Evolutionary conservation across 2,329 filamentous ascomycete genomes (phyloP), one percentile per base, ranked within the genome.

Genomic region (Sodiomyces alkalinus): DNA sequence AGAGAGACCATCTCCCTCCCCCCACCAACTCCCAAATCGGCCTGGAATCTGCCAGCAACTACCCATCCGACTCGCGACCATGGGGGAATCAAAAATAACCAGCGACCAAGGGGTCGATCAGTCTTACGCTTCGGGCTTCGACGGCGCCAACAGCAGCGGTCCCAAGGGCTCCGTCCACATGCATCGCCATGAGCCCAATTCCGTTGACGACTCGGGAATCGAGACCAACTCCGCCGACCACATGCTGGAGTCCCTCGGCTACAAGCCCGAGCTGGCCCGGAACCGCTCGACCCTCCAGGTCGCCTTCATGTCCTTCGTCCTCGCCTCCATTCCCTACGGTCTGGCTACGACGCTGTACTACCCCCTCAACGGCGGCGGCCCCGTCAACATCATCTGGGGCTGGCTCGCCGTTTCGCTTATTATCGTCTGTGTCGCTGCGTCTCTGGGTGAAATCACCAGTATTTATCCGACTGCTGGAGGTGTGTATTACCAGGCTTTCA

Each of bases 401-500:
- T 80, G 76, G 73, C 52, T 79, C 18, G 54, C 56, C 22, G 73
- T 81, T 19, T 78, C 72, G n/a, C 38, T 66, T 33, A 77, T 81
- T 48, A 76, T 80, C 41, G 50, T 79, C 40, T 79, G 74, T 47
- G 74, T 83, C 18, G 77, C 78, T 17, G 57, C 67, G 3, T 80
- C 74, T 13, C 62, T 82, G 17, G 74, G 73, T 38, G 78, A 83
- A 53, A 79, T 83, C 44, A 80, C 76, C 33, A 77, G 71, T 40
- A 72, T 80, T 21, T 82, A 78, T 43, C 78, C 78, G 14, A 82
- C 76, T n/a, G 73, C 74, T 28, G 77, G 77, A 43, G 78, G 55
- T 31, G 77, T 82, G 30, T 83, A 85, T 55, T 82, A 81, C 49
- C 77, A 81, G 55, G 74, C 76, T 5, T 82, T 78, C 45, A 80